Conservation (phyloP, 2,329 filamentous ascomycete genomes). For the Diplodia scrobiculata region DNA sequence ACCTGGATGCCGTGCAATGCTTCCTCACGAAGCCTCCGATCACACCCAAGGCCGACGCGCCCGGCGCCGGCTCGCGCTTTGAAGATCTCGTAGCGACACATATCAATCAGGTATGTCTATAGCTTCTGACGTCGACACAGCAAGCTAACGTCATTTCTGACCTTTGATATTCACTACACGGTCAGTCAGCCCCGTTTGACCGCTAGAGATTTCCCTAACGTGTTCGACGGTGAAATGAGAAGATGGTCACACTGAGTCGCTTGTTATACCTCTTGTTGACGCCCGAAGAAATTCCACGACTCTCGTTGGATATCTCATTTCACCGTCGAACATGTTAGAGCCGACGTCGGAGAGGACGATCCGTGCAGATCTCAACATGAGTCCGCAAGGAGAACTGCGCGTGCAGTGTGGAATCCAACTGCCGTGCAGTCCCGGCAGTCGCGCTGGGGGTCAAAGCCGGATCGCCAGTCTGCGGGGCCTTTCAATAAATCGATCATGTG, state of each 20-base stretch:
- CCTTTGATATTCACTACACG: slow-evolving; percentile 14
- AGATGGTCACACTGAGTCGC: no score
- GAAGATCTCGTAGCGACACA: slow-evolving; percentile 45
- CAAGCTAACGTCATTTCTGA: neutral
- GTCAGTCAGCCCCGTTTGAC: neutral
- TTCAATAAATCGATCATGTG: neutral
- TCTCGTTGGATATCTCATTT: no score
- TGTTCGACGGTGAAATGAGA: no score
- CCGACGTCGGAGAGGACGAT: neutral
- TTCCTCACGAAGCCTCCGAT: slow-evolving; percentile 38
- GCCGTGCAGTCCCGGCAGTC: slow-evolving; percentile 13
- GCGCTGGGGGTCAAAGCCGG: neutral
- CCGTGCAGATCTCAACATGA: neutral
- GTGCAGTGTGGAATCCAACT: neutral
- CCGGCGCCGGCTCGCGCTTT: slow-evolving; percentile 42
- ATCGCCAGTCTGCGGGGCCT: neutral
- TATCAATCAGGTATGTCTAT: slow-evolving; percentile 39
- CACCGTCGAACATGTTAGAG: no score
- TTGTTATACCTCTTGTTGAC: no score
- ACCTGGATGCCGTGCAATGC: slow-evolving; percentile 43
- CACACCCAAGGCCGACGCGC: slow-evolving; percentile 36
- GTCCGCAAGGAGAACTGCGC: no score
- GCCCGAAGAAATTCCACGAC: no score
- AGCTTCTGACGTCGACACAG: slow-evolving; percentile 20
- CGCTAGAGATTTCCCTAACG: neutral